Percentiles rank a stretch among this genome's conserved stretches.
phyloP scores from a whole-genome alignment of 345 rosid species.

The Hibiscus syriacus region DNA sequence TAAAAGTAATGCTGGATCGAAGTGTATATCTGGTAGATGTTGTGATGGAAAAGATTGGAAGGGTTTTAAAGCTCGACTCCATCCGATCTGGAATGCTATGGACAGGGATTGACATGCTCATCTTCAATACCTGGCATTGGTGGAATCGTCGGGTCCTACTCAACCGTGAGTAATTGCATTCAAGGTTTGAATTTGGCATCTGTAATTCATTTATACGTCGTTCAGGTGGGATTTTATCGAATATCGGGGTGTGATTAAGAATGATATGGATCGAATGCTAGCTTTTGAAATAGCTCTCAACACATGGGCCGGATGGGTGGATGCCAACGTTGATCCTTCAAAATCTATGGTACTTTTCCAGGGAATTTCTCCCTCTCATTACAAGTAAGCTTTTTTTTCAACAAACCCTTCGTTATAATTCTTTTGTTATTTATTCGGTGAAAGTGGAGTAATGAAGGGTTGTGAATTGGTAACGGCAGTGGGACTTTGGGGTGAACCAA shows the following conservation, averaged over 20 bases:
- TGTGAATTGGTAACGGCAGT: constrained; percentile 18
- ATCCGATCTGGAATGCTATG: constrained; percentile 59
- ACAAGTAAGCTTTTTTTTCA: constrained; percentile 55
- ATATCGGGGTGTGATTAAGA: constrained; percentile 29
- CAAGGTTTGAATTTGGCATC: not conserved
- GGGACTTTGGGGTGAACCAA: constrained; percentile 61
- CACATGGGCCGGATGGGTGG: constrained; percentile 83
- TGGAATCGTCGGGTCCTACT: constrained; percentile 68
- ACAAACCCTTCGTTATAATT: not conserved
- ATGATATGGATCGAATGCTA: constrained; percentile 67
- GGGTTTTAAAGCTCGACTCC: constrained; percentile 69
- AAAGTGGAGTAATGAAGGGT: not conserved
- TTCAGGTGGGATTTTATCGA: constrained; percentile 70
- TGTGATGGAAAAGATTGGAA: constrained; percentile 44
- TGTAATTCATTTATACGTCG: not conserved
- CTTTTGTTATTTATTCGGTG: not conserved
- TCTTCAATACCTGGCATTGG: constrained; percentile 95
- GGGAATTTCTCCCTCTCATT: constrained; percentile 84
- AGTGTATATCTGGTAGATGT: constrained; percentile 65
- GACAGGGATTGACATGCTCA: constrained; percentile 52
- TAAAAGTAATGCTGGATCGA: constrained; percentile 46
- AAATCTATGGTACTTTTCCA: constrained; percentile 61
- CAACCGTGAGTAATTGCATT: constrained; percentile 43
- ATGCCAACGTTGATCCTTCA: constrained; percentile 42
- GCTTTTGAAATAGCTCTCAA: constrained; percentile 60